phyloP scores from a whole-genome alignment of 495 filamentous ascomycete genomes.

The Hypomontagnella submonticulosa region DNA sequence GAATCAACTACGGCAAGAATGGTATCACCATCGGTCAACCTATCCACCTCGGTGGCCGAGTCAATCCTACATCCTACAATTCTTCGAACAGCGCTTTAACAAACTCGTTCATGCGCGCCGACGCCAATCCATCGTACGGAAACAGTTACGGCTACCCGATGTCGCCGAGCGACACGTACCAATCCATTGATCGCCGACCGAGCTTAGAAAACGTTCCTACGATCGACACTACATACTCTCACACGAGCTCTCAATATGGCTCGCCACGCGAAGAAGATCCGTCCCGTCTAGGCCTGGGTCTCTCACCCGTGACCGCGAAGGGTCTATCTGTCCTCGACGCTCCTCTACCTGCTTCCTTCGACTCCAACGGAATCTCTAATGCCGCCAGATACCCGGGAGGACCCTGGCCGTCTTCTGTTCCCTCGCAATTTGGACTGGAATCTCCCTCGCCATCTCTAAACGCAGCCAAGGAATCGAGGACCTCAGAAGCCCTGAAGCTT shows the following conservation, averaged over 20 bases:
- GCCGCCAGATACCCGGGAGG: conserved; percentile 80
- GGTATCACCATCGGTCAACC: conserved; percentile 62
- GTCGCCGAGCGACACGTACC: conserved; percentile 53
- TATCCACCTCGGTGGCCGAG: conserved; percentile 74
- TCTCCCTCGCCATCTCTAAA: conserved; percentile 83
- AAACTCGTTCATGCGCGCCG: conserved; percentile 84
- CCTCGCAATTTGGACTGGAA: conserved; percentile 90
- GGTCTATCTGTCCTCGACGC: conserved; percentile 90
- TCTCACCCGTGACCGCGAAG: conserved; percentile 76
- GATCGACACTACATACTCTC: conserved; percentile 82
- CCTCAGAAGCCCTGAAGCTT: conserved; percentile 79
- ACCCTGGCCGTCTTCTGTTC: conserved; percentile 91
- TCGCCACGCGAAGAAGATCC: conserved; percentile 83
- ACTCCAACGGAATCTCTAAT: conserved; percentile 93
- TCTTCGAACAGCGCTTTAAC: conserved; percentile 78
- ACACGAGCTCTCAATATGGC: conserved; percentile 82
- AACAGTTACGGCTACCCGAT: conserved; percentile 50
- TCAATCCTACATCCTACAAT: conserved; percentile 69
- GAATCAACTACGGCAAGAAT: conserved; percentile 78
- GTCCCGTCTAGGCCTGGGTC: conserved; percentile 68
- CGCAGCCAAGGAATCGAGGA: conserved; percentile 64
- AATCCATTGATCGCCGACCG: conserved; percentile 56
- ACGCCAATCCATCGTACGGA: conserved; percentile 58
- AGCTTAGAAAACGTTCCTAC: conserved; percentile 71
- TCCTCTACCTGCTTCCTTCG: conserved; percentile 93